Conservation (phyloP, 257 asterid genomes). For the Salvia miltiorrhiza region DNA sequence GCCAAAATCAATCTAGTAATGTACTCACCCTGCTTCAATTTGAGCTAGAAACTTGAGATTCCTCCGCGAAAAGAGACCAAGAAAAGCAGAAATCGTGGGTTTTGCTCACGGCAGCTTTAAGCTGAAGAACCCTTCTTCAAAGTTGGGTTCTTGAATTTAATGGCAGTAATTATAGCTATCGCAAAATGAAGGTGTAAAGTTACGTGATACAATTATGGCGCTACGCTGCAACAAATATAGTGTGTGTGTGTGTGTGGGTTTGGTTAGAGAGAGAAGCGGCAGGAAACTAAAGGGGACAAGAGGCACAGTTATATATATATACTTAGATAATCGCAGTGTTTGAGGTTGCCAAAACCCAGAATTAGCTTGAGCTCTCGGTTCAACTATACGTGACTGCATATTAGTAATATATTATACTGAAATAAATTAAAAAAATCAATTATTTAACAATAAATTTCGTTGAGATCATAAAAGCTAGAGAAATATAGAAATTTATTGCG, state of each 20-base stretch:
- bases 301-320: not conserved
- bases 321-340: not conserved
- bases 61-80: not conserved
- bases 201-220: slow-evolving; percentile 31
- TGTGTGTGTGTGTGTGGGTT: slow-evolving; percentile 11
- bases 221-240: slow-evolving; percentile 15
- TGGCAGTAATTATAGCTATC: slow-evolving; percentile 24
- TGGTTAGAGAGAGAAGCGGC: slow-evolving; percentile 6
- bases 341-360: not conserved
- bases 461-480: not conserved
- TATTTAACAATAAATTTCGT: not conserved
- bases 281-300: not conserved
- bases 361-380: not conserved
- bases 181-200: slow-evolving; percentile 17
- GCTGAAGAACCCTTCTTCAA: slow-evolving; percentile 15
- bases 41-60: slow-evolving; percentile 23
- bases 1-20: not conserved
- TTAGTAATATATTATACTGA: not conserved
- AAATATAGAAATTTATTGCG: not conserved
- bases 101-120: slow-evolving; percentile 17
- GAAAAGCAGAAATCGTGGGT: slow-evolving; percentile 22
- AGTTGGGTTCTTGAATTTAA: slow-evolving; percentile 20
- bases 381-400: too few relatives aligned
- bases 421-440: not conserved
- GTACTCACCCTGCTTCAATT: slow-evolving; percentile 25